Evolutionary conservation across 106 monocot genomes (phyloP).

Genomic region (Hemerocallis citrina): DNA sequence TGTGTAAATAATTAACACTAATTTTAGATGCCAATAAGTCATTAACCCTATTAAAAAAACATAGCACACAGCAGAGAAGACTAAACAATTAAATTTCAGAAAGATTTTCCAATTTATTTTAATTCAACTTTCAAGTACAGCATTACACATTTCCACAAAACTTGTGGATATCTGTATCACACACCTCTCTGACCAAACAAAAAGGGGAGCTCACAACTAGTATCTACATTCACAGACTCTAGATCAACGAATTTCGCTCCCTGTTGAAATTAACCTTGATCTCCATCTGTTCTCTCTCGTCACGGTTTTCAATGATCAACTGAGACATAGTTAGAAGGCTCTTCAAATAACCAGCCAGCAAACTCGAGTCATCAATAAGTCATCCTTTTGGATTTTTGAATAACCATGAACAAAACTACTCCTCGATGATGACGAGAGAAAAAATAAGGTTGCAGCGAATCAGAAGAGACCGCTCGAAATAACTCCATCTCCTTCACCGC

Average conservation of each 20-base stretch:
- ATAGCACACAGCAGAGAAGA: too few relatives aligned
- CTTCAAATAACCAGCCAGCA: too few relatives aligned
- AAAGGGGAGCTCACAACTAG: constrained; percentile 1
- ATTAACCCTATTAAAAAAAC: too few relatives aligned
- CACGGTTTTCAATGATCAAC: neutral
- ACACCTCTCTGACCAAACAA: neutral
- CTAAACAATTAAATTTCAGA: too few relatives aligned
- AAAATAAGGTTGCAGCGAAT: neutral
- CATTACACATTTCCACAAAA: constrained; percentile 7
- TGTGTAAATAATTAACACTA: too few relatives aligned
- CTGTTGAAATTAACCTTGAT: neutral
- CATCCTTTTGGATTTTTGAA: too few relatives aligned
- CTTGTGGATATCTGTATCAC: neutral
- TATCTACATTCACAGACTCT: neutral
- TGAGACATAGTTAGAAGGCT: neutral
- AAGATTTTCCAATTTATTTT: too few relatives aligned
- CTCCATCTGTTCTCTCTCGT: neutral
- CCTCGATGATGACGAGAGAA: neutral
- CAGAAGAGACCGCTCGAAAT: constrained; percentile 31
- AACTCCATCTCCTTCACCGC: constrained; percentile 49
- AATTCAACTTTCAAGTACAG: neutral
- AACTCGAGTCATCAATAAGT: too few relatives aligned
- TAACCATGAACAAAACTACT: neutral
- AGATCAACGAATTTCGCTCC: neutral
- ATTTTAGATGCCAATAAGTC: too few relatives aligned